Evolutionary conservation across 2,329 filamentous ascomycete species (phyloP).

Genomic region (Seiridium unicorne): DNA sequence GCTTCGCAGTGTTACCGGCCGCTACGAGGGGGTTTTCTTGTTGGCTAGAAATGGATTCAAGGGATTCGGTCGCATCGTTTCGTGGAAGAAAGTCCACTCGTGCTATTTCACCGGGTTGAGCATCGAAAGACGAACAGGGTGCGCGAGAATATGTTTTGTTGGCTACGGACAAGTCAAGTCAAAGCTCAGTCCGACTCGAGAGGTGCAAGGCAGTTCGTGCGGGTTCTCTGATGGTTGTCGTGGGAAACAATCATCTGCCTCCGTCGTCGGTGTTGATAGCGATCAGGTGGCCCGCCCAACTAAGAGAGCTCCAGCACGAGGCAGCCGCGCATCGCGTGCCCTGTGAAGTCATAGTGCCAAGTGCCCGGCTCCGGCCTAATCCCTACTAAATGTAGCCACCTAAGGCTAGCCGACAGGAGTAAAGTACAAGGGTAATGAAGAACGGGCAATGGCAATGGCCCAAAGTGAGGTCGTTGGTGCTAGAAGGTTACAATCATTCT

Average conservation of each 20-base stretch:
- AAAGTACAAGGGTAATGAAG: too few relatives aligned
- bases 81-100: not conserved
- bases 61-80: slow-evolving; percentile 1
- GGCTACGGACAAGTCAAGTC: not conserved
- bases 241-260: slow-evolving; percentile 9
- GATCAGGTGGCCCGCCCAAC: slow-evolving; percentile 7
- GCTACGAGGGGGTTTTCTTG: not conserved
- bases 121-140: not conserved
- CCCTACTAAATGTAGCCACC: too few relatives aligned
- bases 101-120: not conserved
- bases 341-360: slow-evolving; percentile 2
- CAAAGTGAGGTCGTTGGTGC: too few relatives aligned
- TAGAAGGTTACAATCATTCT: too few relatives aligned
- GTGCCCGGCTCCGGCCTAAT: too few relatives aligned
- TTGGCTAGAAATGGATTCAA: not conserved
- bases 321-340: slow-evolving; percentile 11
- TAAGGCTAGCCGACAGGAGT: too few relatives aligned
- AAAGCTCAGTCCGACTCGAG: not conserved
- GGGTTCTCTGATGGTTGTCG: slow-evolving; percentile 1
- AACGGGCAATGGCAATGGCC: too few relatives aligned
- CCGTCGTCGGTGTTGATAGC: not conserved
- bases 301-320: not conserved
- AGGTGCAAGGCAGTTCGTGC: not conserved
- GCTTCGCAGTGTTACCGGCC: not conserved
- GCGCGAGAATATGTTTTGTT: not conserved